Evolutionary conservation across 371 early-diverging fungal species (phyloP).

Genomic region (Mucor racemosus): DNA sequence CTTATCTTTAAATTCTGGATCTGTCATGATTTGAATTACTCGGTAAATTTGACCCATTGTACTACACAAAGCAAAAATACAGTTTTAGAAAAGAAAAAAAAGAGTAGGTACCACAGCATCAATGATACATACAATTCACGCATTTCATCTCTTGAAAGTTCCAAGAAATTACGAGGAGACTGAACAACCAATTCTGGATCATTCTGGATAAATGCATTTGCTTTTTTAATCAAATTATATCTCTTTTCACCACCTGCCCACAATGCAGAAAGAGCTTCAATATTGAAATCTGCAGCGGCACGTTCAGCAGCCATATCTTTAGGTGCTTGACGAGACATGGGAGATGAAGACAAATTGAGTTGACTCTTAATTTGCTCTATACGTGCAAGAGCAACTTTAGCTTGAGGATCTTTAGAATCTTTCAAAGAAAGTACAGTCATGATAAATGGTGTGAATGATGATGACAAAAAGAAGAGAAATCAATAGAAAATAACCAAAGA

Average conservation of each 20-base stretch:
- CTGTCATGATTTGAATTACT: constrained; percentile 30
- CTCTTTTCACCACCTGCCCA: constrained; percentile 55
- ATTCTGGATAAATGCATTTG: constrained; percentile 56
- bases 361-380: constrained; percentile 43
- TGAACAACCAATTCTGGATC: constrained; percentile 63
- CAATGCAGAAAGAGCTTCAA: constrained; percentile 52
- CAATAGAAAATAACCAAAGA: neutral
- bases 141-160: constrained; percentile 56
- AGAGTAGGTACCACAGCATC: neutral
- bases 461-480: neutral
- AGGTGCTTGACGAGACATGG: constrained; percentile 45
- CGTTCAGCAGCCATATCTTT: constrained; percentile 48
- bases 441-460: neutral
- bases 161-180: constrained; percentile 59
- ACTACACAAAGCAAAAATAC: constrained; percentile 21
- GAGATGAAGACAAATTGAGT: constrained; percentile 37
- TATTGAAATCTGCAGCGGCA: constrained; percentile 60
- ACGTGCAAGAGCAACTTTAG: constrained; percentile 41
- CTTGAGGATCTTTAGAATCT: constrained; percentile 31
- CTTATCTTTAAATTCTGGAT: constrained; percentile 15
- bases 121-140: constrained; percentile 57
- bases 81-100: neutral
- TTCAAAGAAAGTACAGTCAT: constrained; percentile 16
- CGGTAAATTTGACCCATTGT: constrained; percentile 64
- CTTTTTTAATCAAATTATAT: constrained; percentile 29